phyloP scores from a whole-genome alignment of 2,329 filamentous ascomycete species.

The Coniochaeta sp. region DNA sequence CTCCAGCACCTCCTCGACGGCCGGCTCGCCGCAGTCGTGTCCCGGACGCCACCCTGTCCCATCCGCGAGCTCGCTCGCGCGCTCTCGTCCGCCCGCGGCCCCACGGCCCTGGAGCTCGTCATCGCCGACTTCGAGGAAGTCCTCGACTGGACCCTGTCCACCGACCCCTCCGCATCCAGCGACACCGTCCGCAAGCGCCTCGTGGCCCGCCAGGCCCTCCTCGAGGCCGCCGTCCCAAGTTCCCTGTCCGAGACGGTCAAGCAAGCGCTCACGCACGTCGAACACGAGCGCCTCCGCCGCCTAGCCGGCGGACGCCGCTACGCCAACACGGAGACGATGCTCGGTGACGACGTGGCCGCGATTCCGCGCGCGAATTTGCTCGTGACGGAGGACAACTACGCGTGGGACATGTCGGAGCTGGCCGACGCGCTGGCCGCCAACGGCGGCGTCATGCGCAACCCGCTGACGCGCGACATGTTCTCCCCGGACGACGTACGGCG shows the following conservation, averaged over 20 bases:
- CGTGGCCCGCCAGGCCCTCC: slow-evolving; percentile 7
- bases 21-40: slow-evolving; percentile 5
- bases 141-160: slow-evolving; percentile 6
- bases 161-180: background rate
- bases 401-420: slow-evolving; percentile 26
- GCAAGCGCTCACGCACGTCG: slow-evolving; percentile 8
- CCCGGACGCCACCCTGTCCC: slow-evolving; percentile 5
- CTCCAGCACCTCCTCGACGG: slow-evolving; percentile 5
- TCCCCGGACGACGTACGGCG: slow-evolving; percentile 15
- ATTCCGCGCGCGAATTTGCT: slow-evolving; percentile 25
- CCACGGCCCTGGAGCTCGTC: slow-evolving; percentile 3
- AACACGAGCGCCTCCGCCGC: slow-evolving; percentile 7
- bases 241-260: slow-evolving; percentile 3
- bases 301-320: slow-evolving; percentile 15
- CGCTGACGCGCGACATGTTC: slow-evolving; percentile 20
- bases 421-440: slow-evolving; percentile 11
- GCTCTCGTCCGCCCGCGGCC: background rate
- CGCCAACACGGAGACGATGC: slow-evolving; percentile 26
- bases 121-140: slow-evolving; percentile 10
- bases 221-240: slow-evolving; percentile 9
- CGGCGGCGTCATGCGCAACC: slow-evolving; percentile 21
- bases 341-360: slow-evolving; percentile 19
- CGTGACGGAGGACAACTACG: slow-evolving; percentile 29
- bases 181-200: slow-evolving; percentile 7
- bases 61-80: slow-evolving; percentile 10